Evolutionary conservation across 2,329 filamentous ascomycete species (phyloP), one percentile per base, ranked within the genome.

Genomic region (Fusarium guadeloupense): DNA sequence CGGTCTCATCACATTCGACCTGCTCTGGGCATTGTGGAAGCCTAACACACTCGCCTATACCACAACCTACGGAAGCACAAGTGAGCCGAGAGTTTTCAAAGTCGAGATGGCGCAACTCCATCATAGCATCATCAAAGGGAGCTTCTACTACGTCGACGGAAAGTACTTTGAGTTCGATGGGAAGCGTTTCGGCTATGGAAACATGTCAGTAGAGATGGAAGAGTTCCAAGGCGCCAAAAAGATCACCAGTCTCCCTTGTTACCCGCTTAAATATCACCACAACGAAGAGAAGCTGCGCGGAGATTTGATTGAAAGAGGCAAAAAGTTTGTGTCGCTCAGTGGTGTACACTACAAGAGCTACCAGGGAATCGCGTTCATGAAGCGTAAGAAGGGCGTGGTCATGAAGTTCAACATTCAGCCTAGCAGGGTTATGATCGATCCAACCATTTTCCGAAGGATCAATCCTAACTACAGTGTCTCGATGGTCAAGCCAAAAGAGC

Each of bases 11-110:
- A 96, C 92, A 0, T 97, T 93, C 67, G 92, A 97, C 53, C 82
- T 96, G 3, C 79, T 96, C 1, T 96, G 93, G 93, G 92, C 92
- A 0, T 77, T 97, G 4, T 96, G 90, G 83, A 96, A 95, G 70
- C 93, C 93, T 0, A 91, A 92, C 68, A 92, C 91, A 0, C 84
- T 96, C 17, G 89, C 87, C 1, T 94, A 89, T 72, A 86, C 89
- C 0, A 85, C 86, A 0, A 94, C 91, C 0, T 96, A 96, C 61
- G 90, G 90, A 4, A 87, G 86, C 30, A 78, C 82, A 13, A 90
- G 94, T 33, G 88, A 95, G 67, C 90, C 92, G 3, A 85, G 91
- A 14, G 89, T 90, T 9, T 94, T 96, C 82, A 93, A 91, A 72
- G 87, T 94, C 2, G 91, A 94, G 55, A 84, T 88, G 62, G 88